phyloP scores from a whole-genome alignment of 78 protist genomes.

The Guillardia theta region DNA sequence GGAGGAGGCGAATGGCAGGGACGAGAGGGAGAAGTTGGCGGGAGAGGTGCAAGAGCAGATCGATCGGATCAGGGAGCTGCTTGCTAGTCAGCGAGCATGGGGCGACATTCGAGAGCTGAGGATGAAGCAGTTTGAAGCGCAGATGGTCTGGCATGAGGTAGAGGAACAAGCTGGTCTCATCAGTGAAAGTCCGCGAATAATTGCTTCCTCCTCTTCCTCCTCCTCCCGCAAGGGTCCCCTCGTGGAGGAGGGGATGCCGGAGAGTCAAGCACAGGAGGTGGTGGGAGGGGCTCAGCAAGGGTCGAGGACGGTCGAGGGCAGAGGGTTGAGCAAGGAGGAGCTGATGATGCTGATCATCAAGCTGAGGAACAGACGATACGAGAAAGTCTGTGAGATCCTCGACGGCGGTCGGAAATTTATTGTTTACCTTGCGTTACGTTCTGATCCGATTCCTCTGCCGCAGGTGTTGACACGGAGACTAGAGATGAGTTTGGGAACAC shows the following conservation, averaged over 20 bases:
- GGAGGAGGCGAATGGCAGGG: neutral
- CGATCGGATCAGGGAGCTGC: neutral
- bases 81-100: neutral
- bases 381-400: neutral
- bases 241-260: no score
- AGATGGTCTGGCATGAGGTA: neutral
- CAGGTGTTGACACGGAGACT: neutral
- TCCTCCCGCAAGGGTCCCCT: no score
- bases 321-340: neutral
- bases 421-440: neutral
- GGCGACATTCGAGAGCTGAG: neutral
- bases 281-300: neutral
- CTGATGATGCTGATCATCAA: neutral
- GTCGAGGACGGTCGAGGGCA: neutral
- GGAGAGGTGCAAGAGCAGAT: neutral
- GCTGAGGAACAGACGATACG: neutral
- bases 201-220: no score
- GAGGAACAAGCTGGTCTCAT: neutral
- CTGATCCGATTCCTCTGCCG: neutral
- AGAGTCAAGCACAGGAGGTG: no score
- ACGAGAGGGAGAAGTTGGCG: neutral
- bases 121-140: neutral
- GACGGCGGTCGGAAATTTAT: neutral
- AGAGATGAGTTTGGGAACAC: slow-evolving; percentile 3
- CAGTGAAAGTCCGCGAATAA: neutral